Percentiles rank a stretch among this genome's conserved stretches.
Evolutionary conservation across 169 alveolate species (phyloP).

Genomic region (Eimeria necatrix): DNA sequence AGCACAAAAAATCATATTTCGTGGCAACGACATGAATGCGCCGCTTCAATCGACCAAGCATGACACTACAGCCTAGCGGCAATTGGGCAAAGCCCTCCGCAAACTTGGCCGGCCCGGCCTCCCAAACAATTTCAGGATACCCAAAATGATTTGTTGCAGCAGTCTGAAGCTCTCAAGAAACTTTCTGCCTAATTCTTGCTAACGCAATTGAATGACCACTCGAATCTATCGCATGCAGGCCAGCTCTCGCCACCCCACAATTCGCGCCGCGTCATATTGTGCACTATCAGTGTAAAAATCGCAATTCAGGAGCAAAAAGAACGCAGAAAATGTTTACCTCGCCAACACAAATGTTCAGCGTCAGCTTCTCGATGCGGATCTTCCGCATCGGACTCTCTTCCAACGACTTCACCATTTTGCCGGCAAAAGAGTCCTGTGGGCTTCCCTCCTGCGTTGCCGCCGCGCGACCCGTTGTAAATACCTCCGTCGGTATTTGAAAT

Average conservation of each 20-base stretch:
- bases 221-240: no score
- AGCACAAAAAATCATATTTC: neutral
- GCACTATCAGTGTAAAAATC: neutral
- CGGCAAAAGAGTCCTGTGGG: conserved; percentile 23
- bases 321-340: conserved; percentile 87
- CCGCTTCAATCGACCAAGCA: neutral
- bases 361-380: conserved; percentile 98
- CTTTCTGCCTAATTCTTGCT: no score
- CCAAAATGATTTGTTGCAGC: no score
- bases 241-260: neutral
- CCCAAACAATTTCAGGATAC: no score
- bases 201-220: no score
- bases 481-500: conserved; percentile 23
- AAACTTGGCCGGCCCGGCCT: no score
- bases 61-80: neutral
- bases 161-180: no score
- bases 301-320: no score
- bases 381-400: conserved; percentile 98
- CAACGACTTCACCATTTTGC: conserved; percentile 77
- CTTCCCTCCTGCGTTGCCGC: conserved; percentile 8
- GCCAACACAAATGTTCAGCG: conserved; percentile 99
- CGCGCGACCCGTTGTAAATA: neutral
- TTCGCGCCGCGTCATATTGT: neutral
- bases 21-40: neutral
- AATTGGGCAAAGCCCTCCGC: no score